These are phyloP conservation scores for Pelagomonas calceolata DNA, from an alignment of 108 stramenopile species.

Conservation along the genomic window DNA sequence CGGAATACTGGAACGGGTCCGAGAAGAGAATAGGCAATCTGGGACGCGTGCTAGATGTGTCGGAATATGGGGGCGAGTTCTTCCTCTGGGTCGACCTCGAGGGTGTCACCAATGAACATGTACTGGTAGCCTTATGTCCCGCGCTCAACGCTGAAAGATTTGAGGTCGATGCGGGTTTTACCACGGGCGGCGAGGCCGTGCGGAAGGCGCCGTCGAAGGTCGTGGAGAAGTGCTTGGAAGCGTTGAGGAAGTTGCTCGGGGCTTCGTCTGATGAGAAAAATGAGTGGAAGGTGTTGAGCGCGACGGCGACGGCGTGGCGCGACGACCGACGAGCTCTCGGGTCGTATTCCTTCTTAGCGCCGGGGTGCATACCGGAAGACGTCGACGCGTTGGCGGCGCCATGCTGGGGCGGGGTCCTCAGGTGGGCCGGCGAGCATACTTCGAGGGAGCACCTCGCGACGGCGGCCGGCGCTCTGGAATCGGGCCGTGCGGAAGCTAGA, in stretches of 20 bases:
- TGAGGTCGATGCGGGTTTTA: conserved; percentile 17
- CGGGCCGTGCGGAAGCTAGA: background rate
- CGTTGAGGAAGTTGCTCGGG: conserved; percentile 18
- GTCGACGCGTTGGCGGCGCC: conserved; percentile 30
- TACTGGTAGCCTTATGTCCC: conserved; percentile 29
- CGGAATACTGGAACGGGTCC: conserved; percentile 22
- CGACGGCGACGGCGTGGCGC: conserved; percentile 19
- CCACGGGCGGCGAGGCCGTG: background rate
- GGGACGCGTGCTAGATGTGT: background rate
- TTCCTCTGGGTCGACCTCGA: conserved; percentile 28
- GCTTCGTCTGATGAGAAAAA: conserved; percentile 6
- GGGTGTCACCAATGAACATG: conserved; percentile 11
- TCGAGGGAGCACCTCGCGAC: background rate
- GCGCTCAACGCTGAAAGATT: conserved; percentile 20
- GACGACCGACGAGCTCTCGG: conserved; percentile 4
- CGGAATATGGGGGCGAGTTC: conserved; percentile 18
- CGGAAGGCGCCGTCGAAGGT: background rate
- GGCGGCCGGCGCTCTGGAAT: background rate
- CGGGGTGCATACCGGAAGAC: conserved; percentile 14
- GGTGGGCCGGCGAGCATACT: background rate
- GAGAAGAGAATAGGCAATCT: background rate
- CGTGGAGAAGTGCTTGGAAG: conserved; percentile 9
- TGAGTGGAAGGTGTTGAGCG: background rate
- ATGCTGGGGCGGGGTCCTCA: background rate
- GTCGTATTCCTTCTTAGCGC: conserved; percentile 9